A percentile compares a stretch with the other conserved stretches of the same genome.
These are phyloP conservation scores for Penicillium egyptiacum DNA, from an alignment of 495 filamentous ascomycete genomes.

Conservation along the genomic window DNA sequence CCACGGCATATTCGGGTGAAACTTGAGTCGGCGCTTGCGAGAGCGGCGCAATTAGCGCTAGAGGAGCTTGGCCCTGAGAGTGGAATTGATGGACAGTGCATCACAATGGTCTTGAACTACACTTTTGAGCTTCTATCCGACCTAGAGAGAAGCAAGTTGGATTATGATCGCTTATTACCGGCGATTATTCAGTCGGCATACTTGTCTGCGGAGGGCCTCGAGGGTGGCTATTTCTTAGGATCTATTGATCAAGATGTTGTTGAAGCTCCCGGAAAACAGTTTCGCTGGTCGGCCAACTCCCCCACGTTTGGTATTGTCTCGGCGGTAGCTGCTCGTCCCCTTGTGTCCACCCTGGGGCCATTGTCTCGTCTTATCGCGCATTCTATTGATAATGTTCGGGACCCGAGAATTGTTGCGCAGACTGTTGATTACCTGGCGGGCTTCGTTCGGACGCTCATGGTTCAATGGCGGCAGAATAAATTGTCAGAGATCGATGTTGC, in stretches of 20 bases:
- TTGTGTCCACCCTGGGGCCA: conserved; percentile 75
- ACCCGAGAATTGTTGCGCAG: conserved; percentile 60
- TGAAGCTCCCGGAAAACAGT: conserved; percentile 58
- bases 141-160: conserved; percentile 52
- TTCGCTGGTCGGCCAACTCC: conserved; percentile 69
- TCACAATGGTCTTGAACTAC: conserved; percentile 75
- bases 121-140: conserved; percentile 73
- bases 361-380: conserved; percentile 75
- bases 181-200: conserved; percentile 67
- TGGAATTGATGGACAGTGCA: conserved; percentile 58
- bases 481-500: conserved; percentile 78
- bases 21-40: conserved; percentile 74
- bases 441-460: conserved; percentile 68
- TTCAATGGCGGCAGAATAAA: conserved; percentile 84
- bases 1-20: conserved; percentile 62
- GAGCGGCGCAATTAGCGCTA: conserved; percentile 75
- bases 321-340: conserved; percentile 60
- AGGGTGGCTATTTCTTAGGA: conserved; percentile 78
- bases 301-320: conserved; percentile 57
- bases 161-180: conserved; percentile 77
- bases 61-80: conserved; percentile 49
- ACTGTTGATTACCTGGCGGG: conserved; percentile 68
- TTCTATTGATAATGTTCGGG: conserved; percentile 63
- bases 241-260: conserved; percentile 74
- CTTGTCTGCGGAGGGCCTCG: conserved; percentile 70